These are phyloP conservation scores for Cystobasidium onofrii DNA, from an alignment of 768 basidiomycete species.

Conservation along the genomic window DNA sequence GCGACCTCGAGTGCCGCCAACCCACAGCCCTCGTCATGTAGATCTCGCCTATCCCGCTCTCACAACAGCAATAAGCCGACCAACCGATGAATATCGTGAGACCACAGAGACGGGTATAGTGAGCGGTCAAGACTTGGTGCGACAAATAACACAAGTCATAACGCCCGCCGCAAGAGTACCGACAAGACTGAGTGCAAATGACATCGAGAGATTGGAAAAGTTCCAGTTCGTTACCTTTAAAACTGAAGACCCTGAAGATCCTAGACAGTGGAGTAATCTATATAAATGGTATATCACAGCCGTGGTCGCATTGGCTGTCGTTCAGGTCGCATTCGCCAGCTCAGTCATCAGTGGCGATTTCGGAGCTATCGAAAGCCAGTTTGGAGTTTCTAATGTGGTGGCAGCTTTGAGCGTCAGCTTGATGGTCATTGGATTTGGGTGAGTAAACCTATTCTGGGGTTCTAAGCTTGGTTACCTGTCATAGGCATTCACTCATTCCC, in stretches of 20 bases:
- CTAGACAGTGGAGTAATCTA: conserved; percentile 37
- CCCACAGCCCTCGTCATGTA: background rate
- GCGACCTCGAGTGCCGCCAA: background rate
- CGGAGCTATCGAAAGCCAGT: conserved; percentile 35
- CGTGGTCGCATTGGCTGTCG: conserved; percentile 35
- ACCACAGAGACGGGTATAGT: background rate
- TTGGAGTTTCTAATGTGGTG: conserved; percentile 38
- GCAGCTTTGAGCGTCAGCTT: conserved; percentile 38
- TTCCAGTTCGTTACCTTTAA: conserved; percentile 40
- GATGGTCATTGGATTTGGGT: conserved; percentile 40
- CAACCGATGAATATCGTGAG: conserved; percentile 2
- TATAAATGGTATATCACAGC: conserved; percentile 36
- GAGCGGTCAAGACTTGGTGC: background rate
- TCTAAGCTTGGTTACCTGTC: too few relatives aligned
- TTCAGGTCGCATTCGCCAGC: conserved; percentile 38
- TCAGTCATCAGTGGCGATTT: conserved; percentile 40
- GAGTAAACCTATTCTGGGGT: conserved; percentile 10
- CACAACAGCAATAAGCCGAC: background rate
- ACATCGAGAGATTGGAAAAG: conserved; percentile 12
- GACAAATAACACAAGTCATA: background rate
- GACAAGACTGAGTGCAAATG: background rate
- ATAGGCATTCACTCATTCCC: too few relatives aligned
- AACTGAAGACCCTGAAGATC: conserved; percentile 37
- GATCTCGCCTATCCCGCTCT: background rate
- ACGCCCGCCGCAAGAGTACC: background rate